Base-by-base conservation (phyloP, 495 filamentous ascomycete genomes). In the Bombardia bombarda region DNA sequence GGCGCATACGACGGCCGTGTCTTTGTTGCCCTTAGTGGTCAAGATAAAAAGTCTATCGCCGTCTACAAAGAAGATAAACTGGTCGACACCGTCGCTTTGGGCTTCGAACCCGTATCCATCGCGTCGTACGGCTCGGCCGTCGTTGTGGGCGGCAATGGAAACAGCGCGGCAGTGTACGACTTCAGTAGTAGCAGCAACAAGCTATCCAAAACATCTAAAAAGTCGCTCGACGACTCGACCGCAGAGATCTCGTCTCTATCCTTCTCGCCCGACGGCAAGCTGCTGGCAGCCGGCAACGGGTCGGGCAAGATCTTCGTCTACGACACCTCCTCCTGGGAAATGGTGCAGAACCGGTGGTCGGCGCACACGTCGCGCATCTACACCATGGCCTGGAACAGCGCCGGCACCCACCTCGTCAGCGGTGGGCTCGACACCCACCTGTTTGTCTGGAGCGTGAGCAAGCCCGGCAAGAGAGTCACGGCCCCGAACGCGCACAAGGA, bases 401-500 rank as follows among this genome's bases (percentile, higher is more conserved):
- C 74, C 17, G 84, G 82, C 7, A 82, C 79, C 17, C 83, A 85
- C 57, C 83, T 89, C 5, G 87, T 79, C 12, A 94, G 86, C 53
- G 93, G 90, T 4, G 79, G 77, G 3, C 64, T 97, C 28, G 92
- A 98, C 56, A 95, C 88, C 3, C 84, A 94, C 51, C 77, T 98
- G 32, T 86, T 84, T 53, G 81, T 94, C 22, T 98, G 92, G 89
- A 94, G 87, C 60, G 65, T 96, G 49, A 70, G 77, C 34, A 83
- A 86, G 47, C 90, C 88, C 0, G 87, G 86, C 20, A 82, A 80
- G 56, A 76, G 90, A 56, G 67, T 90, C 40, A 88, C 87, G 61
- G 78, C 78, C 28, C 60, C 73, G 21, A 87, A 93, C 57, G 87
- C 90, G 35, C 92, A 98, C 61, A 95, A 95, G 67, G 92, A 96